phyloP scores from a whole-genome alignment of 176 grass and related monocot species.

The Rhynchospora tenuis region DNA sequence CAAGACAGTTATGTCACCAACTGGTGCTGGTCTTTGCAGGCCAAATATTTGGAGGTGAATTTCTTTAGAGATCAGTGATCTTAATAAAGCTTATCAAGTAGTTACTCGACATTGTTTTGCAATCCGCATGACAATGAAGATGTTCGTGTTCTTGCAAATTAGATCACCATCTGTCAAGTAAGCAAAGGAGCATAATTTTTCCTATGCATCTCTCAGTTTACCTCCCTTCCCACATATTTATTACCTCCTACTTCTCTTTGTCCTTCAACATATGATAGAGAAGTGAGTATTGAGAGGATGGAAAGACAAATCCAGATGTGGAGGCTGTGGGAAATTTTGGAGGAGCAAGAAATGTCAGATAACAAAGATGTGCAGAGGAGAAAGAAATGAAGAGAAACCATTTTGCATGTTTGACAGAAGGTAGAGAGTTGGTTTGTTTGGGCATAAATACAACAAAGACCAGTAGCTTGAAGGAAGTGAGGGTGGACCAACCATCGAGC shows the following conservation, averaged over 20 bases:
- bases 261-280: neutral
- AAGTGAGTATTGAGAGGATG: neutral
- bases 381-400: neutral
- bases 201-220: neutral
- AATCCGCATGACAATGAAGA: neutral
- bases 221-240: neutral
- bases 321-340: neutral
- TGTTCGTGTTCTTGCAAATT: neutral
- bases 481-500: neutral
- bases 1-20: neutral
- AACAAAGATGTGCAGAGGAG: neutral
- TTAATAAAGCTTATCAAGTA: neutral
- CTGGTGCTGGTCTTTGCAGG: neutral
- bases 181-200: neutral
- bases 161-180: neutral
- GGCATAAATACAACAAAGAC: neutral
- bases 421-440: neutral
- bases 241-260: neutral
- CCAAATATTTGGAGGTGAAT: neutral
- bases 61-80: neutral
- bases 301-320: neutral
- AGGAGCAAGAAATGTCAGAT: neutral
- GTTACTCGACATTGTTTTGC: neutral
- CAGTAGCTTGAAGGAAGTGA: neutral
- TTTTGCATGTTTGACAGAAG: neutral